Conservation (phyloP, 768 basidiomycete genomes). For the Rhizopogon vesiculosus region DNA sequence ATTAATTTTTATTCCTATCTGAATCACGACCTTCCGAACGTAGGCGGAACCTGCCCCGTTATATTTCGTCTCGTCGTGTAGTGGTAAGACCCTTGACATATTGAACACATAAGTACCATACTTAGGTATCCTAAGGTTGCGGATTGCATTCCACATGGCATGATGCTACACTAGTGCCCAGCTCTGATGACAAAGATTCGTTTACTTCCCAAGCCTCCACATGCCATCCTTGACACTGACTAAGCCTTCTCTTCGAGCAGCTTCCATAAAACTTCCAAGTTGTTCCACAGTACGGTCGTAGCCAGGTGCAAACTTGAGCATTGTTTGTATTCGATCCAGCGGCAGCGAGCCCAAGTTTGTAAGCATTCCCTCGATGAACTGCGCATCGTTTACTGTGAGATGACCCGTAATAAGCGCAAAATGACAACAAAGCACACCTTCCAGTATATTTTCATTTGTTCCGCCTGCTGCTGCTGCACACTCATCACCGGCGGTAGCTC, state of each 20-base stretch:
- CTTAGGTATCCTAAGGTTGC: not conserved
- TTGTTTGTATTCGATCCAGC: slow-evolving; percentile 80
- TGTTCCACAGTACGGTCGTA: slow-evolving; percentile 82
- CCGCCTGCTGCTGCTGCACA: slow-evolving; percentile 71
- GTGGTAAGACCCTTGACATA: not conserved
- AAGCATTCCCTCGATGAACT: slow-evolving; percentile 92
- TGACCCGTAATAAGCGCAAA: not conserved
- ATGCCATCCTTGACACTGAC: slow-evolving; percentile 66
- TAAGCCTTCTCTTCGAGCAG: slow-evolving; percentile 71
- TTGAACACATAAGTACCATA: too few relatives aligned
- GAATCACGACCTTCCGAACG: too few relatives aligned
- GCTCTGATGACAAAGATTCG: not conserved
- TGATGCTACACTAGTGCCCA: not conserved
- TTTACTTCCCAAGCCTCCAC: slow-evolving; percentile 48
- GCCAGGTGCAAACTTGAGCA: slow-evolving; percentile 80
- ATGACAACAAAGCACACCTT: slow-evolving; percentile 44
- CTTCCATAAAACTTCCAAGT: slow-evolving; percentile 74
- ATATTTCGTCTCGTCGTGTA: not conserved
- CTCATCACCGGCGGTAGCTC: slow-evolving; percentile 45
- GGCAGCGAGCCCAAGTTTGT: slow-evolving; percentile 77
- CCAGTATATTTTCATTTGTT: slow-evolving; percentile 88
- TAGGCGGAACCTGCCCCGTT: too few relatives aligned
- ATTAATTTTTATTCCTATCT: too few relatives aligned
- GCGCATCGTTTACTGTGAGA: not conserved
- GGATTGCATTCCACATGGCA: not conserved